Conservation (phyloP, 805 yeast genomes). For the Sugiyamaella valdiviana region DNA sequence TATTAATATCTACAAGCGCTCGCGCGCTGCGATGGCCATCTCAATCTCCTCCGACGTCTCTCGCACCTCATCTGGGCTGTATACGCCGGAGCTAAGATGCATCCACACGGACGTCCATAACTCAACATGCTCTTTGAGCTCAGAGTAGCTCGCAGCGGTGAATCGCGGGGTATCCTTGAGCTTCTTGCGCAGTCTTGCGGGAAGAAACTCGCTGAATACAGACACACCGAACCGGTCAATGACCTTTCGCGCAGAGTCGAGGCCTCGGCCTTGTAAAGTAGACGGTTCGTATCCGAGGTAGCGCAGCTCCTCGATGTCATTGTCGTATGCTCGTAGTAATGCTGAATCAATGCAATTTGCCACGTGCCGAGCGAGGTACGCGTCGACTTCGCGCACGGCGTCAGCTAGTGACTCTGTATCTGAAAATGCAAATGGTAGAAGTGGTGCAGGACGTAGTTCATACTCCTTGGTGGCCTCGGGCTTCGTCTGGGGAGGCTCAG, state of each 20-base stretch:
- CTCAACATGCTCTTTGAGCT: background rate
- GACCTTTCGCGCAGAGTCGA: conserved; percentile 40
- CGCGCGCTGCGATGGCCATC: background rate
- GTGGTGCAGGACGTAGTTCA: background rate
- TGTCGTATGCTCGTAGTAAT: conserved; percentile 47
- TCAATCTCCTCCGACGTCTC: background rate
- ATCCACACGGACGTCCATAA: background rate
- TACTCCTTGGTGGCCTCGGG: background rate
- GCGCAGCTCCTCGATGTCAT: conserved; percentile 38
- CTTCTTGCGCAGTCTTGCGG: background rate
- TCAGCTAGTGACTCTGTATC: background rate
- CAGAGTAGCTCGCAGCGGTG: background rate
- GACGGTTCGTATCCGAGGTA: conserved; percentile 41
- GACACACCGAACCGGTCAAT: conserved; percentile 49
- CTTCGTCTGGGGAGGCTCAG: background rate
- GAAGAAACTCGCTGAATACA: conserved; percentile 43
- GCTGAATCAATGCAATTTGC: conserved; percentile 45
- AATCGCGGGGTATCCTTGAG: background rate
- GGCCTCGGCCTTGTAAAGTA: conserved; percentile 24
- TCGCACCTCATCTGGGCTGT: background rate
- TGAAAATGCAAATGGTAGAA: background rate
- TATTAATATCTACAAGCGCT: no score
- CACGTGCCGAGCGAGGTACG: background rate
- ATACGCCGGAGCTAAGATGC: background rate
- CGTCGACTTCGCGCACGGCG: background rate